Percentiles rank a stretch among this genome's conserved stretches.
These are phyloP conservation scores for Alternaria rosae DNA, from an alignment of 2,329 filamentous ascomycete species.

Conservation along the genomic window DNA sequence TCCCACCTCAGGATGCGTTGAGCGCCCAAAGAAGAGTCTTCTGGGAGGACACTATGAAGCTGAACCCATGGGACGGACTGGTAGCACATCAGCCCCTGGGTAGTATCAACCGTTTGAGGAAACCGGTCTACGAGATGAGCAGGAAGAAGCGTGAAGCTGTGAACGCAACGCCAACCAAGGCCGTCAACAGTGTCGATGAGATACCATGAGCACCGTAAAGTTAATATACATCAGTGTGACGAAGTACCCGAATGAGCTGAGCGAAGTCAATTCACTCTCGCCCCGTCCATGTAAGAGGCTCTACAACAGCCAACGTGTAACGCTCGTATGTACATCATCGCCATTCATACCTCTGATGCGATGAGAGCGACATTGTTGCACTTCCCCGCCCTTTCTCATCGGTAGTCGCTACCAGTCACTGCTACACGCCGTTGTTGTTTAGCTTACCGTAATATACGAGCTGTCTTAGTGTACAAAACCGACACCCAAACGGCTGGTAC, in stretches of 20 bases:
- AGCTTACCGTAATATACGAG: not conserved
- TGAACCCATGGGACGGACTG: constrained; percentile 38
- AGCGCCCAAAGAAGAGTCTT: constrained; percentile 29
- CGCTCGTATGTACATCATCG: not conserved
- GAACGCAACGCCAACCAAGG: constrained; percentile 25
- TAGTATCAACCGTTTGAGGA: constrained; percentile 38
- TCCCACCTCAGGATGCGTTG: constrained; percentile 38
- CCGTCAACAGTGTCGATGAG: constrained; percentile 27
- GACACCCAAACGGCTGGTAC: not conserved
- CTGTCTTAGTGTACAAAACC: not conserved
- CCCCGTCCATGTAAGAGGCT: not conserved
- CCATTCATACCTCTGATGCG: not conserved
- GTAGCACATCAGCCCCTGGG: constrained; percentile 37
- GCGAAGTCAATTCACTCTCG: not conserved
- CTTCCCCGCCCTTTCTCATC: not conserved
- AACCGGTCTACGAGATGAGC: constrained; percentile 36
- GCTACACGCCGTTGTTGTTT: not conserved
- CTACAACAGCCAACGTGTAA: not conserved
- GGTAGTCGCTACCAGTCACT: not conserved
- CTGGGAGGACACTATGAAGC: constrained; percentile 42
- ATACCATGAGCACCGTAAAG: constrained; percentile 19
- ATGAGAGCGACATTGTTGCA: not conserved
- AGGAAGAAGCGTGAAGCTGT: constrained; percentile 29
- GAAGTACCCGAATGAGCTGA: not conserved
- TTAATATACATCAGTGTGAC: not conserved